These are phyloP conservation scores for Chionographis japonica DNA, from an alignment of 106 monocot genomes.

Conservation along the genomic window DNA sequence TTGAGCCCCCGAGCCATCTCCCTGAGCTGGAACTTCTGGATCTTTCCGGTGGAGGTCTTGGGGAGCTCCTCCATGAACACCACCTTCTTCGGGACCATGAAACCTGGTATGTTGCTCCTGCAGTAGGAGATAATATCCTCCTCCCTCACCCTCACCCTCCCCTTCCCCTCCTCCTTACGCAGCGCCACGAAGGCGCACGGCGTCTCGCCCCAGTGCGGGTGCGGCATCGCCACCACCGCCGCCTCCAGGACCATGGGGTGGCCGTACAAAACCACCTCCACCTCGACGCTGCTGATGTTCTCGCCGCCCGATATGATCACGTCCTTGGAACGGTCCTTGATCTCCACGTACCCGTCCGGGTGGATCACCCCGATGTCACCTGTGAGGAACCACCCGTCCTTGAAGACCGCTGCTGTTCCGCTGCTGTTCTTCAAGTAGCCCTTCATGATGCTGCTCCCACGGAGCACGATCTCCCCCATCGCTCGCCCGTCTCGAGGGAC, in stretches of 20 bases:
- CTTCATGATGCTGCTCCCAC: conserved; percentile 85
- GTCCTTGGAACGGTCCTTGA: conserved; percentile 83
- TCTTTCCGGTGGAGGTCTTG: conserved; percentile 50
- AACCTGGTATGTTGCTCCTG: conserved; percentile 39
- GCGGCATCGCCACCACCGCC: conserved; percentile 85
- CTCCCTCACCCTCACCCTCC: conserved; percentile 9
- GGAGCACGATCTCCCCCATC: conserved; percentile 71
- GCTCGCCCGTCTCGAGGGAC: conserved; percentile 58
- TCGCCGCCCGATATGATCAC: too few relatives aligned
- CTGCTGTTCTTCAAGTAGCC: conserved; percentile 66
- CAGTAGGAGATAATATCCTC: conserved; percentile 44
- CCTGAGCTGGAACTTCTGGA: conserved; percentile 49
- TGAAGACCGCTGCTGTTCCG: conserved; percentile 47
- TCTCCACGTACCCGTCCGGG: conserved; percentile 75
- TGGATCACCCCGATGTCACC: conserved; percentile 77
- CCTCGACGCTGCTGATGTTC: conserved; percentile 92
- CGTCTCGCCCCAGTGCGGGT: conserved; percentile 66
- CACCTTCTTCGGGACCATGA: conserved; percentile 79
- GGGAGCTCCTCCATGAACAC: conserved; percentile 62
- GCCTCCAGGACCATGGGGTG: conserved; percentile 57
- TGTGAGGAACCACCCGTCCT: conserved; percentile 67
- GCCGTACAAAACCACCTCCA: conserved; percentile 55
- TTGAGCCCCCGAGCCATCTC: conserved; percentile 25
- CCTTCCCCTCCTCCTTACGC: conserved; percentile 12
- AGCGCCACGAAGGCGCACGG: conserved; percentile 72